Evolutionary conservation across 208 protist genomes (phyloP).

Genomic region (Acanthamoeba royreba): DNA sequence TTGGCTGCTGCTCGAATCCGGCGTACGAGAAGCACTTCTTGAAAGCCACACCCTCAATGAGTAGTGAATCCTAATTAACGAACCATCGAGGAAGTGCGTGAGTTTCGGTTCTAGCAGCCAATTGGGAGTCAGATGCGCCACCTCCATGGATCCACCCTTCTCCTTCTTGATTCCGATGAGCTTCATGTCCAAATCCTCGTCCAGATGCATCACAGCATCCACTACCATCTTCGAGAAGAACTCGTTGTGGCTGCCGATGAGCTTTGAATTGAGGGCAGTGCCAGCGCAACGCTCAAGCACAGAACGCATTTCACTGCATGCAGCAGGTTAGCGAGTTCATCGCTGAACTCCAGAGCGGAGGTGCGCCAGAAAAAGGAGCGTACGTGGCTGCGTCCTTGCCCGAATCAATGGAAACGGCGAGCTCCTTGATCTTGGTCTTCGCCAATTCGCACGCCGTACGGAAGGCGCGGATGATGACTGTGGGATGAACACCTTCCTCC

Average conservation of each 20-base stretch:
- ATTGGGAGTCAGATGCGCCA: background rate
- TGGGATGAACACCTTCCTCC: conserved; percentile 99
- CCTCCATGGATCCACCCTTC: conserved; percentile 95
- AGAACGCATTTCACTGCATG: conserved; percentile 55
- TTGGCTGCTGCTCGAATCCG: conserved; percentile 99
- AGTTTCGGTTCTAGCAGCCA: background rate
- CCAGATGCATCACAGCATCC: conserved; percentile 94
- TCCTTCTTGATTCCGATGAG: conserved; percentile 99
- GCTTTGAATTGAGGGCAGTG: conserved; percentile 99
- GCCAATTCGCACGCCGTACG: conserved; percentile 79
- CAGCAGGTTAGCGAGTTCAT: background rate
- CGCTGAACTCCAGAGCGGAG: background rate
- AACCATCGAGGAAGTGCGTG: background rate
- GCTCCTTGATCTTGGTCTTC: conserved; percentile 84
- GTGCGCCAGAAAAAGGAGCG: background rate
- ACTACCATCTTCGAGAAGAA: conserved; percentile 99
- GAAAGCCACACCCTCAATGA: conserved; percentile 99
- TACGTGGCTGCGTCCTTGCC: conserved; percentile 43
- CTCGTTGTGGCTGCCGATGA: conserved; percentile 93
- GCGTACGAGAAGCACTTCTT: conserved; percentile 99
- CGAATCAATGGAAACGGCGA: conserved; percentile 87
- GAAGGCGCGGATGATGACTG: conserved; percentile 85
- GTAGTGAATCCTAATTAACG: conserved; percentile 90
- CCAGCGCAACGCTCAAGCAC: conserved; percentile 93
- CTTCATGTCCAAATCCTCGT: conserved; percentile 96